phyloP scores from a whole-genome alignment of 2,329 filamentous ascomycete genomes.

The Aaosphaeria pasadenensis region DNA sequence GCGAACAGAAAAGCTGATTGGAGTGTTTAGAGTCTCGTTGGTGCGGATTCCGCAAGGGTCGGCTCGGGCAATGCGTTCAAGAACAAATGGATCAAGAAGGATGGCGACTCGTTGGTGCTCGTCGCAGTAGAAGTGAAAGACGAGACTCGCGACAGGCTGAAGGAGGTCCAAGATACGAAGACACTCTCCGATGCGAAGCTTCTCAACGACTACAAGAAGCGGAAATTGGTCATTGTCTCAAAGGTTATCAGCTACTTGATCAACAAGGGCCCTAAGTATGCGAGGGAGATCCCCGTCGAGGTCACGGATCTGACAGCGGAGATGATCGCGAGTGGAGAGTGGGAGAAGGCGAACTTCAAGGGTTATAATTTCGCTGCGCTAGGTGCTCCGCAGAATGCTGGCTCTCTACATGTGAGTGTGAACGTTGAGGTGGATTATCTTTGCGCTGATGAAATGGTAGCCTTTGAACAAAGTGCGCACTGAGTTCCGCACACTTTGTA shows the following conservation, averaged over 20 bases:
- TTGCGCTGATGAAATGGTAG: too few relatives aligned
- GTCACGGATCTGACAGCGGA: constrained; percentile 94
- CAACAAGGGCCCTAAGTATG: constrained; percentile 82
- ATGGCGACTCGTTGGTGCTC: constrained; percentile 52
- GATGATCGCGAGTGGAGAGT: constrained; percentile 82
- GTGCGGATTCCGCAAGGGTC: constrained; percentile 74
- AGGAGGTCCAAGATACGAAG: constrained; percentile 67
- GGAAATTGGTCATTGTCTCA: constrained; percentile 79
- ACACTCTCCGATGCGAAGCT: constrained; percentile 71
- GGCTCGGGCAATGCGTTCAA: constrained; percentile 96
- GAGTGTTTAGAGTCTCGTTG: constrained; percentile 54
- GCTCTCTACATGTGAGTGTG: constrained; percentile 39
- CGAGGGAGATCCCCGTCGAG: constrained; percentile 83
- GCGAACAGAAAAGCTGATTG: constrained; percentile 3
- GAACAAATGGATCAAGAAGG: constrained; percentile 65
- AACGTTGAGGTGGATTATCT: too few relatives aligned
- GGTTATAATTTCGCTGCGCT: constrained; percentile 75
- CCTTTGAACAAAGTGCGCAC: constrained; percentile 86
- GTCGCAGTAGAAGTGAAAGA: constrained; percentile 73
- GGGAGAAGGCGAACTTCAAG: constrained; percentile 91
- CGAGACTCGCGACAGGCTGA: constrained; percentile 71
- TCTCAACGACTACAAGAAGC: constrained; percentile 80
- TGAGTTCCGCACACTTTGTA: constrained; percentile 88
- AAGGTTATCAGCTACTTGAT: constrained; percentile 86
- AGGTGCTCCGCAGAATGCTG: constrained; percentile 58